phyloP scores from a whole-genome alignment of 148 eudicot genomes.

The Simmondsia chinensis region DNA sequence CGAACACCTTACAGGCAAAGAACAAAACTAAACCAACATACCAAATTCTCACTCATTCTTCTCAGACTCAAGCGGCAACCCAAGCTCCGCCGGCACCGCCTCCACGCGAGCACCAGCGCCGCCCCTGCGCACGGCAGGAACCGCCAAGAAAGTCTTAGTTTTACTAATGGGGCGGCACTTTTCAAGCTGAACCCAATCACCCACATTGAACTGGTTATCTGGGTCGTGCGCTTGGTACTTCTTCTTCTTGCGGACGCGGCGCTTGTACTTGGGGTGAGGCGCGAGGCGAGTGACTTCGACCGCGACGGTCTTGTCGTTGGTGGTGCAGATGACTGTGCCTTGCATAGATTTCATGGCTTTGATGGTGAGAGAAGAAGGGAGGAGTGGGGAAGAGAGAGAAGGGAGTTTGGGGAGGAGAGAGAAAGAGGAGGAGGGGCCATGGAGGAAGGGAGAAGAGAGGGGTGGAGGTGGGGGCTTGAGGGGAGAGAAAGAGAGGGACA shows the following conservation, averaged over 20 bases:
- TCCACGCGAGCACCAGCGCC: constrained; percentile 5
- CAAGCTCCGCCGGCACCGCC: constrained; percentile 24
- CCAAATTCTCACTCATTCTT: constrained; percentile 6
- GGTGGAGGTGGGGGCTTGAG: constrained; percentile 20
- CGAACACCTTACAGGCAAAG: not conserved
- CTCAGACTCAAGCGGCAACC: constrained; percentile 46
- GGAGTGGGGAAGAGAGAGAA: constrained; percentile 22
- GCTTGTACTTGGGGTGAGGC: constrained; percentile 78
- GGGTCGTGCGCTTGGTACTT: constrained; percentile 83
- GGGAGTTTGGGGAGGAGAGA: constrained; percentile 26
- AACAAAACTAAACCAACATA: too few relatives aligned
- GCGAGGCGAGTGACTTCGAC: constrained; percentile 68
- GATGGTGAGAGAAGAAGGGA: constrained; percentile 18
- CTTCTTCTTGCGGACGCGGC: constrained; percentile 67
- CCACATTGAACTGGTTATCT: constrained; percentile 58
- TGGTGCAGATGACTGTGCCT: constrained; percentile 55
- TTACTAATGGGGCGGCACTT: constrained; percentile 75
- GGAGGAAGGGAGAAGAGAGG: constrained; percentile 50
- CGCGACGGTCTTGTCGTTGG: constrained; percentile 68
- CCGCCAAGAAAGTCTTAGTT: constrained; percentile 55
- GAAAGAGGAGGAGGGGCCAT: constrained; percentile 25
- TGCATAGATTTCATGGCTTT: constrained; percentile 50
- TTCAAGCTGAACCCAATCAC: constrained; percentile 66
- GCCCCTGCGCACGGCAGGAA: constrained; percentile 16
- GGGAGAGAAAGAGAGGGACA: constrained; percentile 34